Percentiles rank a stretch among this genome's conserved stretches.
Conservation (phyloP, 1,284 basidiomycete genomes). For the Ustilago curta region DNA sequence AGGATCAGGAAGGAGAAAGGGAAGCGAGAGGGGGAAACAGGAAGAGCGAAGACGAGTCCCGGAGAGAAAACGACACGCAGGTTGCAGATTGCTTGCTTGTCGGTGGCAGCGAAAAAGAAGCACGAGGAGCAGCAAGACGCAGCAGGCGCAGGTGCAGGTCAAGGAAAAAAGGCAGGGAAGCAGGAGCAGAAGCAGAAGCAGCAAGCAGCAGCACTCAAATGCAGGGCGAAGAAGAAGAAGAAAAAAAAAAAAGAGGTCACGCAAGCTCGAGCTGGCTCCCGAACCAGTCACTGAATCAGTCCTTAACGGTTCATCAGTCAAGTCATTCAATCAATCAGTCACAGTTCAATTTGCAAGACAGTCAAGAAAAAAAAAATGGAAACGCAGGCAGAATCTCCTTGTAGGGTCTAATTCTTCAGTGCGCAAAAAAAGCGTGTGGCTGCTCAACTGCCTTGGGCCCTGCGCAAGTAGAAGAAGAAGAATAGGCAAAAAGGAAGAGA, state of each 20-base stretch:
- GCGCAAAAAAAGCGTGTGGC: slow-evolving; percentile 10
- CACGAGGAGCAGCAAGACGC: slow-evolving; percentile 12
- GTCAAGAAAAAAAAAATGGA: slow-evolving; percentile 2
- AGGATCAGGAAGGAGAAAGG: slow-evolving; percentile 10
- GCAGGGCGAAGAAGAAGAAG: slow-evolving; percentile 27
- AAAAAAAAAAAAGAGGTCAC: slow-evolving; percentile 11
- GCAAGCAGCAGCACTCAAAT: slow-evolving; percentile 14
- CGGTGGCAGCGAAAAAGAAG: slow-evolving; percentile 12
- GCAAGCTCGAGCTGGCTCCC: slow-evolving; percentile 1
- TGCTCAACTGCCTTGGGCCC: slow-evolving; percentile 8
- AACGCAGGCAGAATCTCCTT: slow-evolving; percentile 4
- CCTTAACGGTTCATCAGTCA: slow-evolving; percentile 9
- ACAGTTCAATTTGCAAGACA: slow-evolving; percentile 13
- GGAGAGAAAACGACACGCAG: slow-evolving; percentile 39
- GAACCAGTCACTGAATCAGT: background rate
- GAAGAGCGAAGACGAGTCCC: background rate
- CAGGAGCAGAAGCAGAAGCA: background rate
- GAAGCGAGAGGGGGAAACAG: slow-evolving; percentile 2
- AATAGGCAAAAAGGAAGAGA: background rate
- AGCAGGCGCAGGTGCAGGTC: slow-evolving; percentile 31
- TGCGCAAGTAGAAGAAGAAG: background rate
- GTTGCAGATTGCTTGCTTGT: slow-evolving; percentile 47
- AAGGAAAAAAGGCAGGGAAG: slow-evolving; percentile 2
- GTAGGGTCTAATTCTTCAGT: slow-evolving; percentile 10
- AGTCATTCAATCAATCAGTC: slow-evolving; percentile 1